phyloP scores from a whole-genome alignment of 345 rosid genomes.

The Rhodomyrtus tomentosa region DNA sequence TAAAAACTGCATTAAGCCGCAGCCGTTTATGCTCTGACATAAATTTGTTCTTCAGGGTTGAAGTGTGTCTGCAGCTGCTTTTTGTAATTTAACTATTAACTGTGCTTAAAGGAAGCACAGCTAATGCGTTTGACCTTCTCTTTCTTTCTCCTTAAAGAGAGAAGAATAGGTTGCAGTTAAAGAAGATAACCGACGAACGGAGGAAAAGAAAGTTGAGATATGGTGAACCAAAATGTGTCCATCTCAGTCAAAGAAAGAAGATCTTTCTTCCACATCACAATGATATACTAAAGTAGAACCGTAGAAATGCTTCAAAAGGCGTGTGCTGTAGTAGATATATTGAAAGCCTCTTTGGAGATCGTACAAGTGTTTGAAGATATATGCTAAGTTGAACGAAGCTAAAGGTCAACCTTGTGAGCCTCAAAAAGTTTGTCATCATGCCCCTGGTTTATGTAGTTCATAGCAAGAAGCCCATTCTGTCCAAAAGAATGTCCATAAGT shows the following conservation, averaged over 20 bases:
- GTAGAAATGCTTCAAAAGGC: neutral
- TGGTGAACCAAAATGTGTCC: neutral
- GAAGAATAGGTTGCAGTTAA: neutral
- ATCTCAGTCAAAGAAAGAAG: neutral
- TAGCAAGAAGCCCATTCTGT: slow-evolving; percentile 97
- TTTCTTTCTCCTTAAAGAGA: neutral
- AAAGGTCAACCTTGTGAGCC: slow-evolving; percentile 78
- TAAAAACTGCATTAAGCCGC: neutral
- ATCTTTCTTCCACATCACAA: neutral
- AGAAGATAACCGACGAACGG: neutral
- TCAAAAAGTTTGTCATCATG: slow-evolving; percentile 83
- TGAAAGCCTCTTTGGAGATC: neutral
- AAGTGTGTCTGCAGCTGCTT: neutral
- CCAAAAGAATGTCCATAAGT: neutral
- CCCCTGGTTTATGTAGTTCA: slow-evolving; percentile 96
- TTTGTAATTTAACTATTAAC: neutral
- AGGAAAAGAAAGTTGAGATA: neutral
- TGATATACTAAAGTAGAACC: neutral
- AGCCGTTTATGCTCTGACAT: neutral
- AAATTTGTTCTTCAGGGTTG: neutral
- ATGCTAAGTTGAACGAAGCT: neutral
- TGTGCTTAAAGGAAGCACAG: neutral
- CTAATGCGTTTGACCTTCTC: neutral
- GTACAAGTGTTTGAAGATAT: neutral
- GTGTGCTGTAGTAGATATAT: neutral